Evolutionary conservation across 768 basidiomycete species (phyloP), one percentile per base, ranked within the genome.

Genomic region (Boletus edulis): DNA sequence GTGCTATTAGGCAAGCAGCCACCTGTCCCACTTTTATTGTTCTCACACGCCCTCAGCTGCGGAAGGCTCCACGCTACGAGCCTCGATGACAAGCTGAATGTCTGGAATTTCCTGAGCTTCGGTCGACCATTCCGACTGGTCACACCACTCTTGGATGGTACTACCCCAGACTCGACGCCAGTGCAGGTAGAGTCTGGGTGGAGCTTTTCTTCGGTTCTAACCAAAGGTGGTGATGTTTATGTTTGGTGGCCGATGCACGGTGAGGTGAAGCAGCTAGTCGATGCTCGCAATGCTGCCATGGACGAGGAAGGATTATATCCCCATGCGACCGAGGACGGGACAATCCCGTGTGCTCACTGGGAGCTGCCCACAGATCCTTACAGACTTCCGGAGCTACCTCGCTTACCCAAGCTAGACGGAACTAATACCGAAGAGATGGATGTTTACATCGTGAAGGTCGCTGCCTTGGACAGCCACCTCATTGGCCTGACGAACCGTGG

Each of bases 401-500:
- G 62, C 18, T 75, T 93, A 31, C 90, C 91, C 1, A 72, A 72
- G 13, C 65, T 89, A 38, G 65, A 61, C 15, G 49, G 62, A 5
- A 37, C 60, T 38, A 49, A 60, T 46, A 60, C 64, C 40, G 57
- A 68, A 31, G 64, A 69, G 34, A 52, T 66, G 43, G 67, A 70
- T 32, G 74, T 72, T 14, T 78, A 77, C 66, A 76, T 97, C 37
- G 77, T 92, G 34, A 86, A 91, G 70, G 86, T 98, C 42, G 94
- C 92, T 10, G 88, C 84, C 5, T 79, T 93, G 57, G 84, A 91
- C 51, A 75, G 77, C 46, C 80, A 84, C 60, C 67, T 97, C 27
- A 73, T 96, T 54, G 94, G 87, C 13, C 72, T 98, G 62, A 94
- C 93, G 14, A 84, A 88, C 63, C 72, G 80, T 35, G 91, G 91